phyloP scores from a whole-genome alignment of 768 basidiomycete species.

The Infundibulicybe gibba region DNA sequence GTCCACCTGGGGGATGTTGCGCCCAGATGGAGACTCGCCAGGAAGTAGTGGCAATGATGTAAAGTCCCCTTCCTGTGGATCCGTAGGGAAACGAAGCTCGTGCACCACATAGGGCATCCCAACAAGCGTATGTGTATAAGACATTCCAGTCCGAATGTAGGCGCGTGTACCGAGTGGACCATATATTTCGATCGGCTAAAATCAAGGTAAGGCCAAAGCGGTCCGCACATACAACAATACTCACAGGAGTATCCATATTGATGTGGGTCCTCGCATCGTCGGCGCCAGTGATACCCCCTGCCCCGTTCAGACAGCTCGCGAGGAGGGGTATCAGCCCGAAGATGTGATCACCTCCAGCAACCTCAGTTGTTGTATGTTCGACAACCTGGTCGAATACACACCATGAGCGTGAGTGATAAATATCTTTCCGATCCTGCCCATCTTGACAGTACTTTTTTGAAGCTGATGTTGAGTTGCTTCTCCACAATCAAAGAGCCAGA shows the following conservation, averaged over 20 bases:
- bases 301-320: constrained; percentile 68
- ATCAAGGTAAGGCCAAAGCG: constrained; percentile 1
- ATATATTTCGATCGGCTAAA: constrained; percentile 76
- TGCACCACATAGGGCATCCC: constrained; percentile 74
- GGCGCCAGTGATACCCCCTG: constrained; percentile 55
- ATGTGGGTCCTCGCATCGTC: constrained; percentile 56
- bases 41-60: constrained; percentile 42
- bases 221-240: constrained; percentile 10
- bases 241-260: constrained; percentile 29
- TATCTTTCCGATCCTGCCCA: constrained; percentile 77
- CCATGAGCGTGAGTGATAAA: constrained; percentile 92
- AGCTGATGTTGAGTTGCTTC: constrained; percentile 80
- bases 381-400: constrained; percentile 15
- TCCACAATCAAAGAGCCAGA: constrained; percentile 86
- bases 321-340: constrained; percentile 72
- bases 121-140: constrained; percentile 67
- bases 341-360: constrained; percentile 70
- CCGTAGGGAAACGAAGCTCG: constrained; percentile 67
- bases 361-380: constrained; percentile 1
- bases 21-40: constrained; percentile 56
- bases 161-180: constrained; percentile 82
- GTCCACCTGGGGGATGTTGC: constrained; percentile 55
- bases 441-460: constrained; percentile 68
- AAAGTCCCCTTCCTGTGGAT: constrained; percentile 49
- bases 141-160: constrained; percentile 67